Percentiles rank a stretch among this genome's conserved stretches.
Conservation (phyloP, 2,329 filamentous ascomycete species). For the Emydomyces testavorans region DNA sequence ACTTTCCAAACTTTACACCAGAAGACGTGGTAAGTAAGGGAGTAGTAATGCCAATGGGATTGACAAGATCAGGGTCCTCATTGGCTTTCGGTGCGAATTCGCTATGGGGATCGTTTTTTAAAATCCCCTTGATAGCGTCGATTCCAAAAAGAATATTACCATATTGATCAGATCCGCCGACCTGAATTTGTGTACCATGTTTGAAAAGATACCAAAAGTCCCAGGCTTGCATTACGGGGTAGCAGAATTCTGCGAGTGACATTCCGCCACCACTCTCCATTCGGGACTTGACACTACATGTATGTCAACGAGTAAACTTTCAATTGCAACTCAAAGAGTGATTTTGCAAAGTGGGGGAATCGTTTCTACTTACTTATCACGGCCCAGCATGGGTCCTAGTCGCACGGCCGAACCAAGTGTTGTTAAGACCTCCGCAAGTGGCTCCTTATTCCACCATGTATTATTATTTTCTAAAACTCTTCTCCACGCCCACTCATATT, state of each 20-base stretch:
- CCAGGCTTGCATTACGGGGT: conserved; percentile 88
- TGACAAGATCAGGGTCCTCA: conserved; percentile 24
- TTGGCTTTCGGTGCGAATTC: conserved; percentile 16
- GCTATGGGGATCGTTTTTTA: conserved; percentile 41
- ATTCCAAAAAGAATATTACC: conserved; percentile 90
- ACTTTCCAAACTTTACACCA: conserved; percentile 90
- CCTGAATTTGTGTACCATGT: conserved; percentile 64
- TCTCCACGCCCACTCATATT: conserved; percentile 53
- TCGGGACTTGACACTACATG: conserved; percentile 59
- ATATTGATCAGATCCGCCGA: conserved; percentile 91
- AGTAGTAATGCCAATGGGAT: conserved; percentile 75
- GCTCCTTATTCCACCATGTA: conserved; percentile 63
- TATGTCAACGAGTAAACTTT: background rate
- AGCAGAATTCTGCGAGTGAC: conserved; percentile 86
- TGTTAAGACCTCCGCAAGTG: conserved; percentile 62
- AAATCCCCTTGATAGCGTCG: conserved; percentile 68
- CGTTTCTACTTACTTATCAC: conserved; percentile 76
- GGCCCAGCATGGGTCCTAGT: conserved; percentile 73
- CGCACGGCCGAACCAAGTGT: conserved; percentile 62
- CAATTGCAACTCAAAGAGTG: background rate
- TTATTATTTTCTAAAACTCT: conserved; percentile 68
- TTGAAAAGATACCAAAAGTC: conserved; percentile 88
- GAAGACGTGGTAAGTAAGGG: conserved; percentile 76
- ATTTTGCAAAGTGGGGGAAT: background rate
- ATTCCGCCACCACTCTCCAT: conserved; percentile 81